phyloP scores from a whole-genome alignment of 495 filamentous ascomycete genomes.

The Penicillium samsonianum region DNA sequence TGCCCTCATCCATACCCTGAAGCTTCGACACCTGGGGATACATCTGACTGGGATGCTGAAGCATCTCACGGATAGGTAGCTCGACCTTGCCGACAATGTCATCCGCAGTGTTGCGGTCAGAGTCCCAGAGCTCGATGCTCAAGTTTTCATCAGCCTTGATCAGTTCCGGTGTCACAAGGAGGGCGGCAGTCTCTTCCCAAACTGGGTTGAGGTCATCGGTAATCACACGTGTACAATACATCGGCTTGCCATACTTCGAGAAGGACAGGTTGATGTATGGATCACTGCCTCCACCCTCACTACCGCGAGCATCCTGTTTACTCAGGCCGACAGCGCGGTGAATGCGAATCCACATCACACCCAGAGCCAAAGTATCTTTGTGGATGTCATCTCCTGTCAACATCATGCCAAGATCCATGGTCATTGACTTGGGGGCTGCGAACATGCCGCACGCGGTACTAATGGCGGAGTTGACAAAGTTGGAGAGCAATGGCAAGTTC shows the following conservation, averaged over 20 bases:
- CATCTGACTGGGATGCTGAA: slow-evolving; percentile 90
- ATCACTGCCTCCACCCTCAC: slow-evolving; percentile 85
- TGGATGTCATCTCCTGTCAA: slow-evolving; percentile 85
- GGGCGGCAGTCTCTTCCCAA: slow-evolving; percentile 86
- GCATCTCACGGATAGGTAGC: slow-evolving; percentile 88
- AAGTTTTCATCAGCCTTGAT: slow-evolving; percentile 93
- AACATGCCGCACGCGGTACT: slow-evolving; percentile 83
- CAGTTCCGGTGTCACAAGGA: slow-evolving; percentile 80
- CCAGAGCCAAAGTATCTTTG: slow-evolving; percentile 83
- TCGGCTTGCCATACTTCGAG: slow-evolving; percentile 93
- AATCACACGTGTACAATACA: slow-evolving; percentile 96
- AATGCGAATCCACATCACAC: slow-evolving; percentile 87
- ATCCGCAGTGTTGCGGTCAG: slow-evolving; percentile 82
- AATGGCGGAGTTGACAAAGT: slow-evolving; percentile 97
- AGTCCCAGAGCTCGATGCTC: slow-evolving; percentile 94
- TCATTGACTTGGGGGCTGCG: slow-evolving; percentile 95
- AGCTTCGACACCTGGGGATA: slow-evolving; percentile 88
- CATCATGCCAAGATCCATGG: slow-evolving; percentile 86
- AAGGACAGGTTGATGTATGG: slow-evolving; percentile 79
- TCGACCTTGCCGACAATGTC: slow-evolving; percentile 95
- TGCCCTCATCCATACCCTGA: slow-evolving; percentile 75
- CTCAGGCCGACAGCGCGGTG: slow-evolving; percentile 82
- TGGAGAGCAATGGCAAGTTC: slow-evolving; percentile 88
- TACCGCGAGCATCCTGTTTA: slow-evolving; percentile 87
- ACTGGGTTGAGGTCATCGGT: slow-evolving; percentile 92